Conservation (phyloP, 2,329 filamentous ascomycete genomes). For the Diaporthe australafricana region DNA sequence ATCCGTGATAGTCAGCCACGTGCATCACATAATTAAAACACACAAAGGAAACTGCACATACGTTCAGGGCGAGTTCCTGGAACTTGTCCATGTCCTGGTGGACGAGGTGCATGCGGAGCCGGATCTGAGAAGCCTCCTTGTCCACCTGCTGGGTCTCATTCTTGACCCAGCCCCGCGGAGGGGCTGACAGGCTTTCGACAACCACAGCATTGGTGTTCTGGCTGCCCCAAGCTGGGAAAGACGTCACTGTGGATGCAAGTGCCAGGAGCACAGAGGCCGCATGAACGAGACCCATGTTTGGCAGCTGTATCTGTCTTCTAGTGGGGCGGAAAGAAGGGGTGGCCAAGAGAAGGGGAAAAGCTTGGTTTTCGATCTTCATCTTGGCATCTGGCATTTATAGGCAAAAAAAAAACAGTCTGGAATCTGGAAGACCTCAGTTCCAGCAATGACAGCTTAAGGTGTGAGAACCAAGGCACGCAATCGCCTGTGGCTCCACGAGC, state of each 20-base stretch:
- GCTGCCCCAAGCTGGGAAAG: constrained; percentile 17
- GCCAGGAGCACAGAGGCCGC: constrained; percentile 25
- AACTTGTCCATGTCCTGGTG: constrained; percentile 37
- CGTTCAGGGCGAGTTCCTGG: constrained; percentile 28
- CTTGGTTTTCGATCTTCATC: neutral
- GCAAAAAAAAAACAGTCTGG: no score
- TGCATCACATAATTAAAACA: neutral
- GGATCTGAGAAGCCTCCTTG: constrained; percentile 31
- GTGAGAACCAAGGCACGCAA: neutral
- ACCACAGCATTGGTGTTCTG: constrained; percentile 26
- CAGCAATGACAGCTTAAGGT: neutral
- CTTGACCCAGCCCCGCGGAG: constrained; percentile 34
- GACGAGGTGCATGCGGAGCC: constrained; percentile 34
- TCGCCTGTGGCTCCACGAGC: neutral
- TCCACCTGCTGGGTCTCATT: constrained; percentile 30
- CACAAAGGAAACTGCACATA: neutral
- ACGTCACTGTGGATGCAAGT: constrained; percentile 26
- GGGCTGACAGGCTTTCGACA: constrained; percentile 31
- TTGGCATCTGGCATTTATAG: neutral
- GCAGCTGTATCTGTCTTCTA: neutral
- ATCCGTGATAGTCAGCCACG: neutral
- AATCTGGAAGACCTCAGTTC: neutral
- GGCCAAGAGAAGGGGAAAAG: neutral
- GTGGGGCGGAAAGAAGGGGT: constrained; percentile 1
- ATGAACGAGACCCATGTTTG: constrained; percentile 30